Percentiles rank a stretch among this genome's conserved stretches.
phyloP scores from a whole-genome alignment of 345 rosid genomes.

The Eucalyptus rudis region DNA sequence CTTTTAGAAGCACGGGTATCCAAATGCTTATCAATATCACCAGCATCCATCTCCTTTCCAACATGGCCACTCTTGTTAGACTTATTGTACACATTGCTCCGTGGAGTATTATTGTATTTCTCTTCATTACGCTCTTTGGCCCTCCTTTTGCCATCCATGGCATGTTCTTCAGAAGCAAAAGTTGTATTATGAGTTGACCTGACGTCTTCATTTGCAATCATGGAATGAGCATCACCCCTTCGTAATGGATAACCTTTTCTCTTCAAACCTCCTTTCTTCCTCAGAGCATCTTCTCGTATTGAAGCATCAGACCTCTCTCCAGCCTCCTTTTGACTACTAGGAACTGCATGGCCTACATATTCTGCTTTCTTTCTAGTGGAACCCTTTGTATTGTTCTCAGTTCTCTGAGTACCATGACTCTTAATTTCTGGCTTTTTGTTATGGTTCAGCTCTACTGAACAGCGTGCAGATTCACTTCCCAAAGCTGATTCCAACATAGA shows the following conservation, averaged over 20 bases:
- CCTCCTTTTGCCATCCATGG: slow-evolving; percentile 2
- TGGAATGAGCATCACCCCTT: slow-evolving; percentile 14
- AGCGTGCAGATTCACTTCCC: slow-evolving; percentile 3
- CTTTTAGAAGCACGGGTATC: slow-evolving; percentile 8
- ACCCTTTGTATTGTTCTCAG: neutral
- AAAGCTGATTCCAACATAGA: slow-evolving; percentile 16
- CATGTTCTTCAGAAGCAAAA: neutral
- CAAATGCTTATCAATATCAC: neutral
- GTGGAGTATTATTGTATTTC: neutral
- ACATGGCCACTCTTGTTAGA: neutral
- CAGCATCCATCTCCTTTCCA: slow-evolving; percentile 6
- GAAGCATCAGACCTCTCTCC: neutral
- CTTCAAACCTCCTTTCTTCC: slow-evolving; percentile 15
- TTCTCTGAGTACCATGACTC: neutral
- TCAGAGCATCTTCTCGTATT: slow-evolving; percentile 6
- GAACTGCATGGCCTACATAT: neutral
- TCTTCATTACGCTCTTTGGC: slow-evolving; percentile 9
- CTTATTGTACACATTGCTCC: neutral
- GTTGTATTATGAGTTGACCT: slow-evolving; percentile 6
- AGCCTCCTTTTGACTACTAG: neutral
- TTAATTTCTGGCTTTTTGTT: neutral
- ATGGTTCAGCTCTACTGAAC: slow-evolving; percentile 4
- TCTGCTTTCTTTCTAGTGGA: neutral
- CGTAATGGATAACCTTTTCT: neutral
- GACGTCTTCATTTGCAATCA: slow-evolving; percentile 10